These are phyloP conservation scores for Lophium mytilinum DNA, from an alignment of 495 filamentous ascomycete species.

Conservation along the genomic window DNA sequence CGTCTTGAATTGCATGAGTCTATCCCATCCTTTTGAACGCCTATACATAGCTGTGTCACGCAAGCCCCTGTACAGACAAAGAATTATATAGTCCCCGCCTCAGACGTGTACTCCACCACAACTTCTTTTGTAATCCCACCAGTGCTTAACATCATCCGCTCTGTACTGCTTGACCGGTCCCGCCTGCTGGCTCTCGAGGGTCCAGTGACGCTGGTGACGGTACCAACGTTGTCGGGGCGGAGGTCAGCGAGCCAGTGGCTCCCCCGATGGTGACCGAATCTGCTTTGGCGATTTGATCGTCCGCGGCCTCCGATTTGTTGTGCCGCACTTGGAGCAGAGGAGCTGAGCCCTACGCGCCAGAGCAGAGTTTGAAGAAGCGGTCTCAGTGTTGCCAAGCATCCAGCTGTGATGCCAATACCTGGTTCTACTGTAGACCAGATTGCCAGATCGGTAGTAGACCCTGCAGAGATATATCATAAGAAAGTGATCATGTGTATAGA, in stretches of 20 bases:
- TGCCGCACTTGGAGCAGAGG: neutral
- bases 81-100: neutral
- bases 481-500: neutral
- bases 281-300: neutral
- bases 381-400: conserved; percentile 28
- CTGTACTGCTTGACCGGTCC: neutral
- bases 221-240: neutral
- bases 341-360: neutral
- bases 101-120: conserved; percentile 3
- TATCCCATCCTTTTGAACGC: neutral
- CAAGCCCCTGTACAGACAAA: neutral
- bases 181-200: neutral
- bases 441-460: conserved; percentile 25
- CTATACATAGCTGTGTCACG: neutral
- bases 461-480: neutral
- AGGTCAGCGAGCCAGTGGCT: conserved; percentile 1
- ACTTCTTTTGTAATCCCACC: conserved; percentile 8
- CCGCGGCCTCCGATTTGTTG: neutral
- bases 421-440: conserved; percentile 31
- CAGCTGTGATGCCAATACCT: conserved; percentile 31
- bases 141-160: neutral
- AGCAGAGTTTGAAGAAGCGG: conserved; percentile 23
- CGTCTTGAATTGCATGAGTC: neutral
- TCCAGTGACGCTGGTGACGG: conserved; percentile 1
- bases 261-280: neutral